A percentile compares a stretch with the other conserved stretches of the same genome.
phyloP scores from a whole-genome alignment of 2,329 filamentous ascomycete species.

The Fusarium brevicatenulatum region DNA sequence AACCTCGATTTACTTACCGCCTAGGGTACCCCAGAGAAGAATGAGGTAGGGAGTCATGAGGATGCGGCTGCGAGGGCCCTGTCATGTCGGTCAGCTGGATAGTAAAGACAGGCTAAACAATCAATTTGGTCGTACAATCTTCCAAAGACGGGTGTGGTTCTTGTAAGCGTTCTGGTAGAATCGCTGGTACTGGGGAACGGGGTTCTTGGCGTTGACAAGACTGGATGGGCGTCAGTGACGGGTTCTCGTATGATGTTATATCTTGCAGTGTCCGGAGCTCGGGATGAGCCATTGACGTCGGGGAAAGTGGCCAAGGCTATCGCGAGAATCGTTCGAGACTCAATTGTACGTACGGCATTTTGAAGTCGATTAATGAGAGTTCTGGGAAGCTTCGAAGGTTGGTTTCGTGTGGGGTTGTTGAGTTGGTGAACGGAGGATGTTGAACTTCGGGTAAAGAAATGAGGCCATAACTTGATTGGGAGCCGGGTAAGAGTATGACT shows the following conservation, averaged over 20 bases:
- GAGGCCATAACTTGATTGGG: conserved; percentile 53
- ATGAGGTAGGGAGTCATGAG: conserved; percentile 76
- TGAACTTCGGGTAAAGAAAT: conserved; percentile 49
- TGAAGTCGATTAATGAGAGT: conserved; percentile 46
- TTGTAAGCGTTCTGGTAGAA: conserved; percentile 79
- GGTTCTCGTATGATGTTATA: conserved; percentile 44
- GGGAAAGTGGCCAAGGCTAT: conserved; percentile 4
- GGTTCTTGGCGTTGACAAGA: conserved; percentile 78
- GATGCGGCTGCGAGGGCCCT: conserved; percentile 72
- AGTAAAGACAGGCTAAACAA: conserved; percentile 4
- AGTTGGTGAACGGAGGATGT: conserved; percentile 44
- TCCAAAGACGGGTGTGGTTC: conserved; percentile 76
- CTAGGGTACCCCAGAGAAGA: conserved; percentile 70
- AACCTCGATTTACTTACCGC: conserved; percentile 60
- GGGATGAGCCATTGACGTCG: conserved; percentile 43
- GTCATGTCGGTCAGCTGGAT: conserved; percentile 39
- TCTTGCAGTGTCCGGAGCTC: conserved; percentile 15
- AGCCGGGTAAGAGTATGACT: conserved; percentile 47
- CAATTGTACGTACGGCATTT: conserved; percentile 55
- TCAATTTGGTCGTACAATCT: conserved; percentile 69
- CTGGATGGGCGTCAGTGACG: conserved; percentile 51
- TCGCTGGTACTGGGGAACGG: conserved; percentile 78
- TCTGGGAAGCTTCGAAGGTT: conserved; percentile 35
- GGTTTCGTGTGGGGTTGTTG: conserved; percentile 40
- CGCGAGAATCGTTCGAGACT: conserved; percentile 12